phyloP scores from a whole-genome alignment of 1,139 yeast genomes.

The Suhomyces chickasaworum region DNA sequence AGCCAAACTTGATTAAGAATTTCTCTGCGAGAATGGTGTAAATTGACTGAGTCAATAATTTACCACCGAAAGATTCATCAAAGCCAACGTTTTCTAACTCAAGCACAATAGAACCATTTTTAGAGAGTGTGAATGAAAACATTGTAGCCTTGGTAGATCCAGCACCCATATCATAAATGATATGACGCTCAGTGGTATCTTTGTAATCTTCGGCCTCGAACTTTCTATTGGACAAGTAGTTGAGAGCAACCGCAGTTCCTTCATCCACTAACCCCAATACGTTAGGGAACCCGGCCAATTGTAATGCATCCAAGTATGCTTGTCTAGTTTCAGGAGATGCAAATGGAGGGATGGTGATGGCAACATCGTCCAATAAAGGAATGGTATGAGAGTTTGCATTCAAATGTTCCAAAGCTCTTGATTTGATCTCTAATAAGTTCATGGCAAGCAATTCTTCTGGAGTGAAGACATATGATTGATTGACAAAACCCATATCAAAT shows the following conservation, averaged over 20 bases:
- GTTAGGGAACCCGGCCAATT: constrained; percentile 63
- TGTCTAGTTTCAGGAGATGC: constrained; percentile 66
- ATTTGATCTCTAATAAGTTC: constrained; percentile 67
- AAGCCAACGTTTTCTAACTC: constrained; percentile 74
- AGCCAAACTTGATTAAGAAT: constrained; percentile 48
- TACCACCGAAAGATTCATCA: constrained; percentile 73
- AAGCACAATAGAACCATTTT: constrained; percentile 42
- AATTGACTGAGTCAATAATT: constrained; percentile 64
- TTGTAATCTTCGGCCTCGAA: constrained; percentile 39
- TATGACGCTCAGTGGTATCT: constrained; percentile 54
- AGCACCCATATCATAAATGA: constrained; percentile 91
- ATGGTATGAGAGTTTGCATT: constrained; percentile 30
- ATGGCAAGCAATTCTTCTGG: constrained; percentile 83
- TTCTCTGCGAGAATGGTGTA: constrained; percentile 60
- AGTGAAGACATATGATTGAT: constrained; percentile 45
- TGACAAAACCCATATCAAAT: constrained; percentile 51
- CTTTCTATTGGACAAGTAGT: constrained; percentile 59
- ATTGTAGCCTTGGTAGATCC: constrained; percentile 88
- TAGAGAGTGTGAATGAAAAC: constrained; percentile 59
- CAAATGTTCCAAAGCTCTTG: constrained; percentile 57
- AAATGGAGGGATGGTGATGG: constrained; percentile 76
- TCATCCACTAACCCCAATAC: constrained; percentile 78
- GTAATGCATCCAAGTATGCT: constrained; percentile 73
- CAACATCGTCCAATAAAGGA: constrained; percentile 58
- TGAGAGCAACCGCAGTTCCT: constrained; percentile 87